Evolutionary conservation across 2,329 filamentous ascomycete species (phyloP).

Genomic region (Ilyonectria mors-panacis): DNA sequence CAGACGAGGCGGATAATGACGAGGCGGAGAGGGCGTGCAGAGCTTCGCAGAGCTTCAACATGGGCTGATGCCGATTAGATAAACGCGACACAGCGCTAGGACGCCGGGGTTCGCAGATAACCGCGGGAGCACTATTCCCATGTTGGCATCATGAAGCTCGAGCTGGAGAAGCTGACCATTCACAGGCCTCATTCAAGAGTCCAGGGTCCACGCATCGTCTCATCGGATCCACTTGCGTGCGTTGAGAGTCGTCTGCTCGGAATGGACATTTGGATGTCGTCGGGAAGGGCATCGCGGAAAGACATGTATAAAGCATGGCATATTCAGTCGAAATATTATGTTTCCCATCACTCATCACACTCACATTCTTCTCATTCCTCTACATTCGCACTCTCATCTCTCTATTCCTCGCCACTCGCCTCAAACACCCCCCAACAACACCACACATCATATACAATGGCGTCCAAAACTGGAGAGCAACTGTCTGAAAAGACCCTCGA

Average conservation of each 20-base stretch:
- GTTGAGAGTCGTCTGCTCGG: not conserved
- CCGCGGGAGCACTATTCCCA: slow-evolving; percentile 21
- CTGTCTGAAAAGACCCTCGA: slow-evolving; percentile 25
- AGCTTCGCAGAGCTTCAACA: not conserved
- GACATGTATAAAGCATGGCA: not conserved
- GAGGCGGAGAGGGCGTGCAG: not conserved
- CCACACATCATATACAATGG: slow-evolving; percentile 8
- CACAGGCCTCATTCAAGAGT: not conserved
- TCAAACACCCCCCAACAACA: not conserved
- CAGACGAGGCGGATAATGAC: not conserved
- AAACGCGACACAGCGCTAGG: slow-evolving; percentile 24
- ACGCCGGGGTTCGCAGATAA: slow-evolving; percentile 15
- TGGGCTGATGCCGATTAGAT: slow-evolving; percentile 27
- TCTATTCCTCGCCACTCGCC: not conserved
- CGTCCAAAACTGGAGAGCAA: slow-evolving; percentile 25
- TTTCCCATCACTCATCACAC: not conserved
- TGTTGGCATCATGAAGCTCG: not conserved
- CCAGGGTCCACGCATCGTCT: slow-evolving; percentile 1
- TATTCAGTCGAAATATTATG: not conserved
- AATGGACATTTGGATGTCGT: not conserved
- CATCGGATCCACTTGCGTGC: not conserved
- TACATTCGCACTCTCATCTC: not conserved
- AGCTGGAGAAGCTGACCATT: slow-evolving; percentile 13
- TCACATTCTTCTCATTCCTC: not conserved
- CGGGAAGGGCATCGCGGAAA: not conserved